A percentile compares a stretch with the other conserved stretches of the same genome.
phyloP scores from a whole-genome alignment of 345 rosid species.

The Microthlaspi erraticum region DNA sequence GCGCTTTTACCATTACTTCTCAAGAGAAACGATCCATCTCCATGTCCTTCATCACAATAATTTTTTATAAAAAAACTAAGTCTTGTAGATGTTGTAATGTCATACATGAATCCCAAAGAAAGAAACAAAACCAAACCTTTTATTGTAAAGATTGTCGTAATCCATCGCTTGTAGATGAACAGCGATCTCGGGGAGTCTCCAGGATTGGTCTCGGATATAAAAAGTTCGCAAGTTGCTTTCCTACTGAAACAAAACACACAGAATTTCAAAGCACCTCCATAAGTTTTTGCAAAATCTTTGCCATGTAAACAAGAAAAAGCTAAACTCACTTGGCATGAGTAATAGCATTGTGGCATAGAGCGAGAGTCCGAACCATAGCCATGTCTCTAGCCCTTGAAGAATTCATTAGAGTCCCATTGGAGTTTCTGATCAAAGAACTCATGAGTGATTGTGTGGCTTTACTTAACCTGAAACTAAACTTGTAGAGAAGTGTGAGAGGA shows the following conservation, averaged over 20 bases:
- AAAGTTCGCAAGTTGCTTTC: conserved; percentile 54
- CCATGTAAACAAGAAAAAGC: neutral
- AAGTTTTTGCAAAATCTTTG: neutral
- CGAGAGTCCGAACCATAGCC: conserved; percentile 76
- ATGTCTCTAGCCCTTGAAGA: conserved; percentile 84
- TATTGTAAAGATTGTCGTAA: conserved; percentile 56
- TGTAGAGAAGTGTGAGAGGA: neutral
- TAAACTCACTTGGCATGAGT: conserved; percentile 63
- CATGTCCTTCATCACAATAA: conserved; percentile 56
- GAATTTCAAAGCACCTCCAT: neutral
- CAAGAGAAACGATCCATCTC: conserved; percentile 66
- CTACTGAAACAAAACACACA: conserved; percentile 45
- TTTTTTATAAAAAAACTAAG: neutral
- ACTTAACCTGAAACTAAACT: too few species aligned
- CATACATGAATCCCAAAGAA: neutral
- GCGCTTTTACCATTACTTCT: conserved; percentile 43
- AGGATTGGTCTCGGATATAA: conserved; percentile 70
- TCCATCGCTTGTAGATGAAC: conserved; percentile 83
- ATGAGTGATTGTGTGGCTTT: neutral
- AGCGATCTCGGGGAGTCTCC: conserved; percentile 74
- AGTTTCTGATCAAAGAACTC: conserved; percentile 46
- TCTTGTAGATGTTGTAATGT: neutral
- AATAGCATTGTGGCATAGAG: conserved; percentile 74
- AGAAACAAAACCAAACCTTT: conserved; percentile 50
- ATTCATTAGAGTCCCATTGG: conserved; percentile 61